Conservation (phyloP, 1,284 basidiomycete genomes). For the Pseudozyma tsukubaensis region DNA sequence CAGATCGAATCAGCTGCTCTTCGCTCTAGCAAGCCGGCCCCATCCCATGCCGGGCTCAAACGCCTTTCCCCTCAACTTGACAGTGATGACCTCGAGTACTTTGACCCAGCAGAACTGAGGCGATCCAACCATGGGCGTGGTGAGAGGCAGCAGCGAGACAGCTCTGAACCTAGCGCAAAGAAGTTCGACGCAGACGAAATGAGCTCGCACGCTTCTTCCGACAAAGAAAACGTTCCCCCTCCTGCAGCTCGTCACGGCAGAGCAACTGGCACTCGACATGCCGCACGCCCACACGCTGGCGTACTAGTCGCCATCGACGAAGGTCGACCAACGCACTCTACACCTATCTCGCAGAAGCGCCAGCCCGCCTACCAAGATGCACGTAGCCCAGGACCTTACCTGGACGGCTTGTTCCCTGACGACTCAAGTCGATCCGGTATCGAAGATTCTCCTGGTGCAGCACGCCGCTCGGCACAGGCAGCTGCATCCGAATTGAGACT, state of each 20-base stretch:
- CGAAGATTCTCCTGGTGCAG: constrained; percentile 28
- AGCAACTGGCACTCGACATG: background rate
- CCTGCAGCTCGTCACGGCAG: constrained; percentile 2
- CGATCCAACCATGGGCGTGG: background rate
- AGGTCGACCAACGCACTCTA: constrained; percentile 28
- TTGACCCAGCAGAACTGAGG: constrained; percentile 13
- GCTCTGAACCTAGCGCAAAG: background rate
- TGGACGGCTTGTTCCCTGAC: constrained; percentile 22
- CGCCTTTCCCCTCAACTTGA: constrained; percentile 26
- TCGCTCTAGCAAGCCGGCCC: background rate
- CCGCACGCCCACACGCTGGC: constrained; percentile 5
- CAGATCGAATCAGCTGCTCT: constrained; percentile 22
- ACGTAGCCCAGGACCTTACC: background rate
- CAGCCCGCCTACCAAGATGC: background rate
- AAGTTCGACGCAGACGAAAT: background rate
- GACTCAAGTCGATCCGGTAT: constrained; percentile 15
- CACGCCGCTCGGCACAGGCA: constrained; percentile 19
- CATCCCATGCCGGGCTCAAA: constrained; percentile 12
- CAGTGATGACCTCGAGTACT: constrained; percentile 41
- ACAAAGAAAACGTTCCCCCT: constrained; percentile 47
- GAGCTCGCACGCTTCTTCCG: constrained; percentile 30
- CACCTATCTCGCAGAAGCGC: constrained; percentile 16
- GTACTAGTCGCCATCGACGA: constrained; percentile 14
- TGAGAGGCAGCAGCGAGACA: background rate
- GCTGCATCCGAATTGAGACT: constrained; percentile 20